Base-by-base conservation (phyloP, 768 basidiomycete species). In the Boletus huronensis region DNA sequence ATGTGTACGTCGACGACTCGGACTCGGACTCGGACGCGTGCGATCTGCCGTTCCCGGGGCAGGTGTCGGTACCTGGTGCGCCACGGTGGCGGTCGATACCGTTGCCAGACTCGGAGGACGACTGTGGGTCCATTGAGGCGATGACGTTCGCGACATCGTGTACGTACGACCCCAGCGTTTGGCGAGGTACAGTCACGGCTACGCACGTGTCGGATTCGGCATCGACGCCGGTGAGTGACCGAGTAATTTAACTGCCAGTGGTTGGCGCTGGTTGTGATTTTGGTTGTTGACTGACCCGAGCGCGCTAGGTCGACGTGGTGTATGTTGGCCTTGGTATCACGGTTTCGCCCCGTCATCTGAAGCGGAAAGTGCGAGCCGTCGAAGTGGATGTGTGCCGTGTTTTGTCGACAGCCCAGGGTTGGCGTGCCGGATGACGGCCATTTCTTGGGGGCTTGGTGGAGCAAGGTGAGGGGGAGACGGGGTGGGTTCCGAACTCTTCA, bases 21-120 rank as follows among this genome's bases (percentile, higher is more conserved):
- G 17, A 55, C 50, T 6, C 41, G 53, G 13, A 26, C 49, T n/a
- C n/a, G n/a, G n/a, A n/a, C n/a, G 13, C 41, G 53, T 17, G 32
- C 17, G 19, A 32, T 25, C 0, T 14, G 31, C 31, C 52, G 17
- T 23, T 41, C 17, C 32, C 29, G 2, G 32, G 8, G 2, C 10
- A 48, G 9, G 54, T 45, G n/a, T 70, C 65, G 1, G 54, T 51
- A 16, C 69, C 68, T 3, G 64, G 60, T 29, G 69, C 70, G 17
- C 69, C 69, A 17, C 61, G 59, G 26, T 57, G 60, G 51, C 47
- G 23, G 19, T 21, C 62, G n/a, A 50, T 6, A 17, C 50, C 61
- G 10, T 39, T 70, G 42, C 69, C 70, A 13, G 54, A n/a, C n/a
- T n/a, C n/a, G n/a, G n/a, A 59, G 19, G 55, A 53, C n/a, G 59